These are phyloP conservation scores for Blastobotrys illinoisensis DNA, from an alignment of 1,139 yeast genomes.

Conservation along the genomic window DNA sequence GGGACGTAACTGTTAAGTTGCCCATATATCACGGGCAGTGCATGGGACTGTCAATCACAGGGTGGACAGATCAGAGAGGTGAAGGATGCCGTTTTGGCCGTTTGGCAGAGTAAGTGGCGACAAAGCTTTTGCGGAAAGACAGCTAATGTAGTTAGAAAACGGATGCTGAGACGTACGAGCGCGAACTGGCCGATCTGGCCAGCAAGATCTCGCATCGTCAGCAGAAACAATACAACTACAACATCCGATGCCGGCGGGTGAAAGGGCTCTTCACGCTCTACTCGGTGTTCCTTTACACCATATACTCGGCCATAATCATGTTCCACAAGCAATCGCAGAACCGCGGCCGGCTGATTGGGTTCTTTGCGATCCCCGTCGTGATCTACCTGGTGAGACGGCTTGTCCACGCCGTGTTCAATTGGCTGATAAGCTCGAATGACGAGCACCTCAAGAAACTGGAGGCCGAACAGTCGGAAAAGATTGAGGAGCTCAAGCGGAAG, in stretches of 20 bases:
- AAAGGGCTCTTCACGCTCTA: constrained; percentile 29
- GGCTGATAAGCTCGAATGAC: constrained; percentile 21
- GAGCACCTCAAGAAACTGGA: constrained; percentile 39
- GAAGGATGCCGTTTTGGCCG: constrained; percentile 8
- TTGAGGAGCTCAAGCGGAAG: constrained; percentile 68
- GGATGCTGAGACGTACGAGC: constrained; percentile 26
- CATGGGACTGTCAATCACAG: background rate
- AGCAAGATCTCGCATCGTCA: constrained; percentile 24
- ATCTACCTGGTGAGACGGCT: constrained; percentile 22
- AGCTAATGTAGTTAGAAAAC: background rate
- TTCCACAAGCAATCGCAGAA: constrained; percentile 13
- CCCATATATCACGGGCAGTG: background rate
- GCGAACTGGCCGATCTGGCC: constrained; percentile 28
- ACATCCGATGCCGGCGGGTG: constrained; percentile 24
- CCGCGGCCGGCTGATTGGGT: constrained; percentile 10
- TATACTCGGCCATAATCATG: constrained; percentile 20
- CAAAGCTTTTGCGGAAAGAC: background rate
- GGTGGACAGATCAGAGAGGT: background rate
- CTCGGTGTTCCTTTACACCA: constrained; percentile 24
- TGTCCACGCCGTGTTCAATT: constrained; percentile 19
- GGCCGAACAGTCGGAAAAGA: constrained; percentile 52
- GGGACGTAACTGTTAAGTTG: background rate
- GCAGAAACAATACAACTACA: constrained; percentile 19
- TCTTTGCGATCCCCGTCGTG: constrained; percentile 19
- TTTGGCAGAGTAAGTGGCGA: constrained; percentile 4